Conservation (phyloP, 768 basidiomycete species). For the Russula griseocarnosa region DNA sequence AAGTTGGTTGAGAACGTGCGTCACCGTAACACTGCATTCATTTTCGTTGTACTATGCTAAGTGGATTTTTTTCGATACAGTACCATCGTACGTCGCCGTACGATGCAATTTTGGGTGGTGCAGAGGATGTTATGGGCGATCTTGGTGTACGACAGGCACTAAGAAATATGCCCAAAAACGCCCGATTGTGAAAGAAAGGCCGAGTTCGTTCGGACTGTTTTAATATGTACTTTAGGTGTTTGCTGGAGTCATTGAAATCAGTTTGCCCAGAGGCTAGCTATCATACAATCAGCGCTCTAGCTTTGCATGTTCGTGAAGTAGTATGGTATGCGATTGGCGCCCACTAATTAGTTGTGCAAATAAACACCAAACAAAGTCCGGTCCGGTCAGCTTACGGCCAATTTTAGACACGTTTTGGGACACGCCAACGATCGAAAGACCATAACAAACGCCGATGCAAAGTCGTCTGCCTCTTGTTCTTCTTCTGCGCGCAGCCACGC, state of each 20-base stretch:
- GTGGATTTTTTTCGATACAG: constrained; percentile 35
- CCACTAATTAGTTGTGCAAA: background rate
- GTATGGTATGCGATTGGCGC: too few species aligned
- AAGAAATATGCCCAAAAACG: constrained; percentile 59
- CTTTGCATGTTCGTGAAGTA: too few species aligned
- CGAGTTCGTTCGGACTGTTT: too few species aligned
- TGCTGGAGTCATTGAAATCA: too few species aligned
- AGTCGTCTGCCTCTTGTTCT: constrained; percentile 2
- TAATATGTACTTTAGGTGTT: background rate
- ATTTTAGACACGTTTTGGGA: too few species aligned
- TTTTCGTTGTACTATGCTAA: background rate
- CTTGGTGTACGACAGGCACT: constrained; percentile 71
- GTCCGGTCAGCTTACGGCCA: background rate
- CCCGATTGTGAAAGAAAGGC: constrained; percentile 37
- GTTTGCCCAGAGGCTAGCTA: too few species aligned
- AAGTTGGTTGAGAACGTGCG: constrained; percentile 72
- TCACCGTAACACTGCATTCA: background rate
- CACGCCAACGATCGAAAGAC: background rate
- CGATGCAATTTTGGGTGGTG: constrained; percentile 79
- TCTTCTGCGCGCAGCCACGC: constrained; percentile 1
- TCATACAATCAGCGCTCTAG: too few species aligned
- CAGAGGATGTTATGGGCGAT: constrained; percentile 70
- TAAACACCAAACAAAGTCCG: background rate
- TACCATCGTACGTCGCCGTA: constrained; percentile 81
- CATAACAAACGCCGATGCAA: background rate